phyloP scores from a whole-genome alignment of 176 grass and related monocot species.

The Oryza punctata region DNA sequence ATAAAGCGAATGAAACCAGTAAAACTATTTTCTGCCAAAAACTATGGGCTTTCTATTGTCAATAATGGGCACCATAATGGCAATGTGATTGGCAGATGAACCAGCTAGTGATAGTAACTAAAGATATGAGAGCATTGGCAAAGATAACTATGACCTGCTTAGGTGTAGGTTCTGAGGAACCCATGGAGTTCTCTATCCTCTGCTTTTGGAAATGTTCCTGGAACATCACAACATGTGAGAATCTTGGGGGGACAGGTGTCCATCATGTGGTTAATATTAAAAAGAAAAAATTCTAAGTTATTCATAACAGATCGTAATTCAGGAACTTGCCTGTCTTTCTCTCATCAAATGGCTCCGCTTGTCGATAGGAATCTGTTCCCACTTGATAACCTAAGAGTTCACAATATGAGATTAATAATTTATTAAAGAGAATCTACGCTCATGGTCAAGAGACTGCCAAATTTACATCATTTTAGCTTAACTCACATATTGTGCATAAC shows the following conservation, averaged over 20 bases:
- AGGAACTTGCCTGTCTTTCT: constrained; percentile 75
- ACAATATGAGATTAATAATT: background rate
- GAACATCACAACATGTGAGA: constrained; percentile 42
- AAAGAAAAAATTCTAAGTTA: constrained; percentile 12
- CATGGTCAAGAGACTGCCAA: background rate
- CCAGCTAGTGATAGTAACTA: background rate
- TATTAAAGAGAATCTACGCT: background rate
- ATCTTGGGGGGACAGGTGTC: background rate
- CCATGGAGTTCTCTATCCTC: constrained; percentile 96
- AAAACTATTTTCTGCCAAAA: background rate
- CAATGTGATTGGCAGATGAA: background rate
- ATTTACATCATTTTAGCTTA: constrained; percentile 9
- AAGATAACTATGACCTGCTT: constrained; percentile 64
- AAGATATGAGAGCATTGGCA: background rate
- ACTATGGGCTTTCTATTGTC: background rate
- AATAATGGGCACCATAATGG: background rate
- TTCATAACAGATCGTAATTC: background rate
- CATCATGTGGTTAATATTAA: background rate
- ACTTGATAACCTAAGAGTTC: constrained; percentile 81
- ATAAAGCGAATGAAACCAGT: background rate
- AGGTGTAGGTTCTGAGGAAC: constrained; percentile 79
- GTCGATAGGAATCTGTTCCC: constrained; percentile 93
- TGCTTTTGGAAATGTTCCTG: constrained; percentile 99
- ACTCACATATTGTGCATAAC: constrained; percentile 90
- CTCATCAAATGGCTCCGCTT: constrained; percentile 72